phyloP scores from a whole-genome alignment of 352 stramenopile genomes.

The Blastocystis sp. region DNA sequence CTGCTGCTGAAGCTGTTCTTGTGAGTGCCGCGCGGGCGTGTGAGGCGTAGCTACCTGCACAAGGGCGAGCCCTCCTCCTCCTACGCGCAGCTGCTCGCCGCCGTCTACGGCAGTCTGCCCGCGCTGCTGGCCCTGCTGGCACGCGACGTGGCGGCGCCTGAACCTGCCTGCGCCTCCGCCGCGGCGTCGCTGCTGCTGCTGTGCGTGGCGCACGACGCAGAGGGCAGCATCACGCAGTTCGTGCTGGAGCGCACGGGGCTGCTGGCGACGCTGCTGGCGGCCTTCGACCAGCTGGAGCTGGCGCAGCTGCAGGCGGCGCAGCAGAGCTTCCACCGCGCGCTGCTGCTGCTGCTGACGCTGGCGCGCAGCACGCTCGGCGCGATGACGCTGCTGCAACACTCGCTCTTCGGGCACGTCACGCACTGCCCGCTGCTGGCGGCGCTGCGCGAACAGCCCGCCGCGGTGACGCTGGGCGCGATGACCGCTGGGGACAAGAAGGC shows the following conservation, averaged over 20 bases:
- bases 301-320: not conserved
- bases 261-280: not conserved
- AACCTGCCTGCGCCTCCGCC: not conserved
- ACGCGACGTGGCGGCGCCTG: not conserved
- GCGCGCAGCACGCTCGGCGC: not conserved
- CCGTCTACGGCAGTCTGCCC: not conserved
- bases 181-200: not conserved
- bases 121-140: not conserved
- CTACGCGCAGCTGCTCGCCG: not conserved
- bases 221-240: not conserved
- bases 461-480: not conserved
- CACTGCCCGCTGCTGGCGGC: conserved; percentile 32
- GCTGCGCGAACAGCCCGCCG: not conserved
- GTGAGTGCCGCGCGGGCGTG: not conserved
- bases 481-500: not conserved
- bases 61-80: not conserved
- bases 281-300: conserved; percentile 4
- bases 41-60: conserved; percentile 8
- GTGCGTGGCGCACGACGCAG: not conserved
- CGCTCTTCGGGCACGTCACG: conserved; percentile 23
- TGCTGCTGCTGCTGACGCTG: conserved; percentile 1
- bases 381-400: conserved; percentile 20
- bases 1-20: conserved; percentile 16
- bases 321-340: not conserved
- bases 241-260: not conserved